Evolutionary conservation across 306 rosid genomes (phyloP).

Genomic region (Styphnolobium japonicum): DNA sequence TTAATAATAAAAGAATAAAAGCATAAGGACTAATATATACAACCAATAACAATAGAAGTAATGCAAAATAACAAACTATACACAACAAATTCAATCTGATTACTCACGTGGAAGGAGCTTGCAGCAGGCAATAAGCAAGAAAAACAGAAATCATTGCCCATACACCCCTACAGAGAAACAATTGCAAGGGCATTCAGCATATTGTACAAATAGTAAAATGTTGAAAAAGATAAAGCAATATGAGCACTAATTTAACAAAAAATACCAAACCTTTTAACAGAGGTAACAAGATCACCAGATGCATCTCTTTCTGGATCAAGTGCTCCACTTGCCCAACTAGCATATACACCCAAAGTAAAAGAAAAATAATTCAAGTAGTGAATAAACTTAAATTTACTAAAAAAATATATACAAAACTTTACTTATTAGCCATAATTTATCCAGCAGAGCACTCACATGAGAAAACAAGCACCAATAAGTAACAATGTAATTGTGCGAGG

Average conservation of each 20-base stretch:
- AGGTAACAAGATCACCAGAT: constrained; percentile 78
- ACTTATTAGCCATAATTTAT: constrained; percentile 8
- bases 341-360: constrained; percentile 7
- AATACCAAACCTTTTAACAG: constrained; percentile 79
- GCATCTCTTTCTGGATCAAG: constrained; percentile 84
- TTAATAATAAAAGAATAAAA: background rate
- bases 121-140: constrained; percentile 76
- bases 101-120: constrained; percentile 78
- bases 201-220: background rate
- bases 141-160: constrained; percentile 79
- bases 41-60: background rate
- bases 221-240: constrained; percentile 16
- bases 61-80: background rate
- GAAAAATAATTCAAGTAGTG: background rate
- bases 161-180: constrained; percentile 65
- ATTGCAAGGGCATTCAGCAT: background rate
- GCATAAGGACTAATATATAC: background rate
- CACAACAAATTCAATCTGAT: background rate
- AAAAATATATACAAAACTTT: background rate
- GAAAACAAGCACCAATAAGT: constrained; percentile 93
- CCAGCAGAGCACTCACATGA: constrained; percentile 70
- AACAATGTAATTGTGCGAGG: constrained; percentile 91
- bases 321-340: constrained; percentile 96
- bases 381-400: background rate
- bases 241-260: background rate